Evolutionary conservation across 1,284 basidiomycete species (phyloP), one percentile per base, ranked within the genome.

Genomic region (Ustilago esculenta): DNA sequence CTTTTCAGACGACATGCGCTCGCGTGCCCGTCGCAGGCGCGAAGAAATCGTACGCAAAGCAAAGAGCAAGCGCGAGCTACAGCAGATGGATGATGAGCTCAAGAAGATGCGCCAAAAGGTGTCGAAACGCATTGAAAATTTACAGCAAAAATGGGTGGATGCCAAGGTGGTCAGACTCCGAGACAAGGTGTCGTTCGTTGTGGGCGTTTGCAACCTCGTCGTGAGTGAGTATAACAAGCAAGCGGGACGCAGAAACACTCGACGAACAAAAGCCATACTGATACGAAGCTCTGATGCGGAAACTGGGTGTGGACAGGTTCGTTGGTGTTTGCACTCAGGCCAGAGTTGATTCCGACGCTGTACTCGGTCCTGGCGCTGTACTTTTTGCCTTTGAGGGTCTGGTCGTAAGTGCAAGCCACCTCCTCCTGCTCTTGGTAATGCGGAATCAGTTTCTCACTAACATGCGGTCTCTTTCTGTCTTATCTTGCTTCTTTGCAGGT

Each of bases 71-170:
- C 74, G 70, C 20, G 73, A 76, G 32, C 63, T 74, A 3, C 80
- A 80, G 82, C 91, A 94, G 67, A 86, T 94, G 53, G 93, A 94
- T 71, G 86, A 88, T 37, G 92, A 94, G 82, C 84, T 94, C 57
- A 88, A 89, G 80, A 89, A 88, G 79, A 89, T 94, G 82, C 94
- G 87, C 78, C 76, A 86, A 50, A 88, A 87, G 84, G 87, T 94
- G 34, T 89, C 90, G 1, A 85, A 86, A 52, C 87, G 91, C 23
- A 88, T 93, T 84, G 86, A 89, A 24, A 85, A 84, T 1, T 84
- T 96, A 12, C 85, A 88, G 24, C 85, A 87, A 11, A 88, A 90
- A 35, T 86, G 94, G 94, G 88, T 92, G 72, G 92, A 92, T 25
- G 90, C 92, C 1, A 94, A 94, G 80, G 90, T 93, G 32, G 89